Evolutionary conservation across 108 stramenopile species (phyloP).

Genomic region (Nitzschia putrida): DNA sequence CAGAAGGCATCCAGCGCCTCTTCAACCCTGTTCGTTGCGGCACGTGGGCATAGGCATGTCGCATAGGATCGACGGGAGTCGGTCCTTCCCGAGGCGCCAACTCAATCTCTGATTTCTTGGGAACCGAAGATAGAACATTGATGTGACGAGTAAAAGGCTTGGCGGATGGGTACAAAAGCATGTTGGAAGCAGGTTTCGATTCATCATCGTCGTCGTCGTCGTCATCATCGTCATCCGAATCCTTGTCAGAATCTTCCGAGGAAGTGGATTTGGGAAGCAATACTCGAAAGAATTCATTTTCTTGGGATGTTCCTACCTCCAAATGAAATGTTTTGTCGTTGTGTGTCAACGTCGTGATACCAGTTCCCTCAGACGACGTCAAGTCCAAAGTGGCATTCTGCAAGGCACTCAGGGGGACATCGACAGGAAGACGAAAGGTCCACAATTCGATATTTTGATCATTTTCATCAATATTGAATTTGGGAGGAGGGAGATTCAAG

Average conservation of each 20-base stretch:
- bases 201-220: slow-evolving; percentile 16
- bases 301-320: slow-evolving; percentile 34
- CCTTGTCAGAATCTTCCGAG: neutral
- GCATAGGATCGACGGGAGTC: slow-evolving; percentile 42
- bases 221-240: slow-evolving; percentile 6
- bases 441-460: slow-evolving; percentile 59
- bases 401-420: slow-evolving; percentile 49
- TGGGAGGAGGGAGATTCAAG: slow-evolving; percentile 8
- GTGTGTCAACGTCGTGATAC: neutral
- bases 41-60: slow-evolving; percentile 63
- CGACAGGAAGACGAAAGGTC: slow-evolving; percentile 64
- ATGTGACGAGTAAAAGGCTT: slow-evolving; percentile 36
- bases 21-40: slow-evolving; percentile 78
- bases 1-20: slow-evolving; percentile 71
- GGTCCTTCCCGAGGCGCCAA: slow-evolving; percentile 43
- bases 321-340: slow-evolving; percentile 48
- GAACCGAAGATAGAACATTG: slow-evolving; percentile 31
- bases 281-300: slow-evolving; percentile 58
- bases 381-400: slow-evolving; percentile 44
- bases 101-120: slow-evolving; percentile 32
- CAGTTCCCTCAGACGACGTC: neutral
- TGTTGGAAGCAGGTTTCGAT: neutral
- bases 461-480: slow-evolving; percentile 28
- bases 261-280: slow-evolving; percentile 30
- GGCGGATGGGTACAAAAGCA: slow-evolving; percentile 29